Base-by-base conservation (phyloP, 257 asterid genomes). In the Cynanchum wilfordii region DNA sequence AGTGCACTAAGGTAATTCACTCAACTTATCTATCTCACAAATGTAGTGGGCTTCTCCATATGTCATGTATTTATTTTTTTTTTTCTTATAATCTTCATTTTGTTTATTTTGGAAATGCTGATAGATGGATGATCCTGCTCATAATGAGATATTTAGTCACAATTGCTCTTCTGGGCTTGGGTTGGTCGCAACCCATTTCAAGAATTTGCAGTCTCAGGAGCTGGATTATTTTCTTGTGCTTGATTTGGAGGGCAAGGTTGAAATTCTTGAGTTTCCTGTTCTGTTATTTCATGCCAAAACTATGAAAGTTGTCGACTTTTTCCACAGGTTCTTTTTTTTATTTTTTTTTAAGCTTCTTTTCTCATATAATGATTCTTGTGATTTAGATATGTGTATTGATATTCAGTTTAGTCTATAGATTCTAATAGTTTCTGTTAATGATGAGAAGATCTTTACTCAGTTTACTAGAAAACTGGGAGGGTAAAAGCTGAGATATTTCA, bases 221-320 rank as follows among this genome's bases (percentile, higher is more conserved):
- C 88, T 85, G 5, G 96, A 95, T 80, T 92, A 84, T 79, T 87
- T 95, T 78, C 92, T 92, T 33, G 97, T 95, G 71, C 87, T 95
- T 83, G 98, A 95, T 89, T 95, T 95, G 83, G 99, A 95, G 85
- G 99, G 99, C n/a, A 95, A 95, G 82, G 92, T 89, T 54, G 99
- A 95, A 85, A 92, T 95, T 82, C 78, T 95, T 52, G 98, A 95
- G 87, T 95, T 95, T 69, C 98, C 98, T 0, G 96, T 95, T 73
- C 78, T 95, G 74, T 69, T 95, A 40, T 82, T 95, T 79, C 96
- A 95, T 84, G 90, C 86, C 12, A 90, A 84, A 84, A 83, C 96
- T 72, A 82, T 90, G 98, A 86, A 78, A 50, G 91, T 90, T 1
- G 82, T 89, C 11, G 94, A 87, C 79, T 81, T 90, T 44, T 95